These are phyloP conservation scores for Nidula niveotomentosa DNA, from an alignment of 1,284 basidiomycete genomes.

Conservation along the genomic window DNA sequence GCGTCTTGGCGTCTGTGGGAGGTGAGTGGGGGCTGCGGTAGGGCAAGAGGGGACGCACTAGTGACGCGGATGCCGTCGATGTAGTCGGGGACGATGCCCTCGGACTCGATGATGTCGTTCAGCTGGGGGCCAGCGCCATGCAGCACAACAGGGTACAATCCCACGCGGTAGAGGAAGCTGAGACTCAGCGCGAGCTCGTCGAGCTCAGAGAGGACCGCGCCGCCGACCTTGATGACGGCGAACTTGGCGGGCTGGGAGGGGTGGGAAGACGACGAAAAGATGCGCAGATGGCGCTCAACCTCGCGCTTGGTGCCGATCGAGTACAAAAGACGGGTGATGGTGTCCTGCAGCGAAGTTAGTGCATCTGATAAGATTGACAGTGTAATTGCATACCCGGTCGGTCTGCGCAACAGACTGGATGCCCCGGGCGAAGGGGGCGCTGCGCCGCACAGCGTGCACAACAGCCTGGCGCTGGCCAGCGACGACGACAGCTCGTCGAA, in stretches of 20 bases:
- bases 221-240: conserved; percentile 93
- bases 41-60: conserved; percentile 43
- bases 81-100: conserved; percentile 92
- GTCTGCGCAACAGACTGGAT: conserved; percentile 59
- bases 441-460: conserved; percentile 37
- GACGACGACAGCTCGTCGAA: conserved; percentile 33
- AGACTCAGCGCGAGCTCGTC: conserved; percentile 91
- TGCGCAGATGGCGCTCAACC: conserved; percentile 94
- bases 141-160: conserved; percentile 91
- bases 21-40: conserved; percentile 1
- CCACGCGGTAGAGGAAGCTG: conserved; percentile 92
- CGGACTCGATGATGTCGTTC: conserved; percentile 88
- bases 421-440: conserved; percentile 25
- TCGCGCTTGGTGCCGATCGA: conserved; percentile 95
- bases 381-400: conserved; percentile 45
- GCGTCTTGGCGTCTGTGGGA: conserved; percentile 80
- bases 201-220: conserved; percentile 87
- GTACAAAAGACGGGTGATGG: conserved; percentile 91
- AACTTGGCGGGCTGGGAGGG: conserved; percentile 86
- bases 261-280: conserved; percentile 89
- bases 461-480: conserved; percentile 48
- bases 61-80: conserved; percentile 96
- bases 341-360: conserved; percentile 57
- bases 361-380: conserved; percentile 5
- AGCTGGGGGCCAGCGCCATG: conserved; percentile 96